Base-by-base conservation (phyloP, 208 protist species). In the Angomonas ambiguus region DNA sequence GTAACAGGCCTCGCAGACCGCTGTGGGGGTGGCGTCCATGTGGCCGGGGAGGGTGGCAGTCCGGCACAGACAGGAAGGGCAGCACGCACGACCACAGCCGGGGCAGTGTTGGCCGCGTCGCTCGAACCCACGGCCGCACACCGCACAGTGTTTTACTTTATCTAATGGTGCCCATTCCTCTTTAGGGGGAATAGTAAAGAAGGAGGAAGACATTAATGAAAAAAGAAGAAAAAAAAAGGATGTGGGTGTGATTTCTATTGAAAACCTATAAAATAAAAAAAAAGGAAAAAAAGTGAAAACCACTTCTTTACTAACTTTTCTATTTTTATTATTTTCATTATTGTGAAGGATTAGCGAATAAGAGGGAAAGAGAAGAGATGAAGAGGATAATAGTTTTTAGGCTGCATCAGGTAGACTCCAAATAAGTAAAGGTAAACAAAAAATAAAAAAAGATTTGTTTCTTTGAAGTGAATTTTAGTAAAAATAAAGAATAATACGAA, bases 41-140 rank as follows among this genome's bases (percentile, higher is more conserved):
- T 67, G 58, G 10, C 77, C 76, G 1, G 78, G 83, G 38, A 88
- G 41, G 33, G 81, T 78, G 8, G 87, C 25, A 13, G 53, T 69
- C 2, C 82, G 76, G 2, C 68, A 33, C 11, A 90, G 66, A 65
- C 81, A 93, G 31, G 51, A 63, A 13, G 71, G 28, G 67, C 82
- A 88, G 76, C 75, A 88, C 20, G 87, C 74, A 1, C 74, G 74
- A 0, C 80, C 83, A 51, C 82, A 93, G 18, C 65, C 72, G 20
- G 76, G 72, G 68, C 87, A 93, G 71, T 88, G 78, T 20, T 65
- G 64, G 1, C 41, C 61, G 51, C 86, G 74, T 3, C 84, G 32
- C n/a, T 67, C 67, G 20, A 86, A 85, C n/a, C 68, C 24, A 51
- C 72, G 79, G 20, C 67, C 62, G 55, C 87, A 93, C 30, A 65